Percentiles rank a stretch among this genome's conserved stretches.
These are phyloP conservation scores for Cladosporium oxysporum DNA, from an alignment of 2,329 filamentous ascomycete genomes.

Conservation along the genomic window DNA sequence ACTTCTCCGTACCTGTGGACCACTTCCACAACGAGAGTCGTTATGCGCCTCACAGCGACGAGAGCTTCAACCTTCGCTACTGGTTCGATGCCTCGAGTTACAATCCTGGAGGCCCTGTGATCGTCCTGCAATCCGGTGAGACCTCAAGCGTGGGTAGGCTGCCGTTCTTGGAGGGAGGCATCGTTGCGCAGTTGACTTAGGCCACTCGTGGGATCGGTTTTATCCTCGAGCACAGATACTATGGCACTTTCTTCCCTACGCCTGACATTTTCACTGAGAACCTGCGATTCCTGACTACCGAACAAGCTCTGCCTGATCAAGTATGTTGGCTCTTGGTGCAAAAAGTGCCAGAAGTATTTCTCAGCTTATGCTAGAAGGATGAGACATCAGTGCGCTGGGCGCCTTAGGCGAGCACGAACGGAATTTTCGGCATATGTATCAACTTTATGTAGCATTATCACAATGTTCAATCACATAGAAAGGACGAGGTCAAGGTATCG, in stretches of 20 bases:
- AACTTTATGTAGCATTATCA: conserved; percentile 10
- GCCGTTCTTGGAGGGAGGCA: conserved; percentile 73
- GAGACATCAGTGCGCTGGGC: background rate
- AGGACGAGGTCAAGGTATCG: background rate
- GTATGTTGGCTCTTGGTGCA: background rate
- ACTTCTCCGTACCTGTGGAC: conserved; percentile 64
- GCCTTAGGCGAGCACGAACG: background rate
- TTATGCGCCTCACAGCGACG: conserved; percentile 75
- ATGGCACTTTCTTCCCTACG: conserved; percentile 72
- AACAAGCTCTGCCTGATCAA: conserved; percentile 66
- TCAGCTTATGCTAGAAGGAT: background rate
- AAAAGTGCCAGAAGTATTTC: background rate
- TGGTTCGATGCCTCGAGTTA: conserved; percentile 82
- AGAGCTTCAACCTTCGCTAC: conserved; percentile 70
- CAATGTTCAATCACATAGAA: background rate
- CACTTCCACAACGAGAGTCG: conserved; percentile 79
- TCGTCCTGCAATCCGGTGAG: conserved; percentile 75
- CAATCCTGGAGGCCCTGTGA: conserved; percentile 74
- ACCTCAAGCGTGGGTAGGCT: conserved; percentile 64
- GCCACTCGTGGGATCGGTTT: conserved; percentile 75
- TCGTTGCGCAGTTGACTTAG: conserved; percentile 68
- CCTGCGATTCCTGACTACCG: conserved; percentile 78
- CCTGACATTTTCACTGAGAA: conserved; percentile 67
- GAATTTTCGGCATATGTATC: background rate
- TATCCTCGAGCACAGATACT: conserved; percentile 85